phyloP scores from a whole-genome alignment of 129 eudicot genomes.

The Flaveria linearis region DNA sequence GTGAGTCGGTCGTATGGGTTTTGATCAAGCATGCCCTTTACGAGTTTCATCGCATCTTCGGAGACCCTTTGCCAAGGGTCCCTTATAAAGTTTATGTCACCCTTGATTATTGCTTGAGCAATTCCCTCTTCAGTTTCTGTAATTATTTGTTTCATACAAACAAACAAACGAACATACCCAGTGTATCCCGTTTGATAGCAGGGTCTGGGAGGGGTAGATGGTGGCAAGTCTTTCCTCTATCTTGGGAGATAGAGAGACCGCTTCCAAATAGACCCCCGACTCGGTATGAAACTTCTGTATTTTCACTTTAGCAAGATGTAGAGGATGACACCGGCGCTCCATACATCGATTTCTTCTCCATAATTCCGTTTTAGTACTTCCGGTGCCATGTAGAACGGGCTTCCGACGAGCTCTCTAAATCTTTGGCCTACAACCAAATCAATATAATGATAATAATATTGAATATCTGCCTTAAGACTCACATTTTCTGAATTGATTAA shows the following conservation, averaged over 20 bases:
- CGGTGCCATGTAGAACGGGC: conserved; percentile 97
- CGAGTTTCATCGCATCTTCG: conserved; percentile 72
- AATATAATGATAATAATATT: neutral
- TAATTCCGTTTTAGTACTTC: conserved; percentile 78
- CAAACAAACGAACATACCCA: too few species aligned
- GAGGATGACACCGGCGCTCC: conserved; percentile 94
- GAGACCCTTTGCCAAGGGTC: conserved; percentile 93
- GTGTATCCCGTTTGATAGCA: too few species aligned
- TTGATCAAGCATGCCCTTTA: conserved; percentile 72
- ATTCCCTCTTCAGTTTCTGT: conserved; percentile 98
- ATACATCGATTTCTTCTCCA: conserved; percentile 67
- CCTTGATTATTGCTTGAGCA: conserved; percentile 77
- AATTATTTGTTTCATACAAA: neutral
- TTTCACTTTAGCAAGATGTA: conserved; percentile 86
- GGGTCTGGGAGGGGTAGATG: too few species aligned
- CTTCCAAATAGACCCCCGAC: too few species aligned
- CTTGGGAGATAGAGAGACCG: too few species aligned
- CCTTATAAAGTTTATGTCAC: conserved; percentile 72
- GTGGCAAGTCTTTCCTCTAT: too few species aligned
- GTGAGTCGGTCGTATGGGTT: conserved; percentile 69
- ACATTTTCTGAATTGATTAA: neutral
- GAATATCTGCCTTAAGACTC: neutral
- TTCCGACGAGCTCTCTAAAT: conserved; percentile 76
- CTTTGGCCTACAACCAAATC: conserved; percentile 52
- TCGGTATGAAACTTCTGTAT: too few species aligned